Evolutionary conservation across 1,284 basidiomycete species (phyloP), one percentile per base, ranked within the genome.

Genomic region (Filobasidium uniguttulatum): DNA sequence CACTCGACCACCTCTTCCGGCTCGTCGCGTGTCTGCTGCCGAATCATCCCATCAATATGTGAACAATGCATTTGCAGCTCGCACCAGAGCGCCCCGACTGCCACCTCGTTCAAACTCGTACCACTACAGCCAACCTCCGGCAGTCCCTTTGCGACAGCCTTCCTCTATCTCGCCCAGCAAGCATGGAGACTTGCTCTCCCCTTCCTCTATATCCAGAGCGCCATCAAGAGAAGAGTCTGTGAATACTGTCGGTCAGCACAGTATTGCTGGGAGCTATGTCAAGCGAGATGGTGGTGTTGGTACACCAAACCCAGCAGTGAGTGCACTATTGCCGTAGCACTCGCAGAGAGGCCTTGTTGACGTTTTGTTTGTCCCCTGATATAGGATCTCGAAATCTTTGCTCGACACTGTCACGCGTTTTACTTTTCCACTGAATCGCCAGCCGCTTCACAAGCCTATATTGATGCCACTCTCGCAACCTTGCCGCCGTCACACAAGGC

Each of bases 401-500:
- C 62, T 1, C 61, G 63, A 47, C 64, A 63, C 49, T 67, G 65
- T 44, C 56, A 61, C 5, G 50, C 56, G 14, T 62, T 66, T 55
- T 67, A 63, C 47, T 63, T 63, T 46, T 57, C 60, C 4, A 35
- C 53, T 1, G 40, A 54, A 1, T 60, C 62, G 6, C 60, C 59
- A 15, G 50, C 54, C 12, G 60, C 57, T 12, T 61, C 62, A 0
- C 54, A 60, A 3, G 35, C 52, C 8, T 63, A 56, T 57, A 64
- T 67, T 44, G 62, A 62, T 3, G 46, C 57, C 3, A 62, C 62
- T 3, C 56, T 67, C 8, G 60, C 66, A 9, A 37, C 56, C 7
- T 50, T 65, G 0, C 61, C 63, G 0, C 60, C 62, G 0, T 56
- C 62, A 1, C 66, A 66, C 48, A 61, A 64, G 22, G 60, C 64